These are phyloP conservation scores for Litsea cubeba DNA, from an alignment of 164 flowering plant genomes.

Conservation along the genomic window DNA sequence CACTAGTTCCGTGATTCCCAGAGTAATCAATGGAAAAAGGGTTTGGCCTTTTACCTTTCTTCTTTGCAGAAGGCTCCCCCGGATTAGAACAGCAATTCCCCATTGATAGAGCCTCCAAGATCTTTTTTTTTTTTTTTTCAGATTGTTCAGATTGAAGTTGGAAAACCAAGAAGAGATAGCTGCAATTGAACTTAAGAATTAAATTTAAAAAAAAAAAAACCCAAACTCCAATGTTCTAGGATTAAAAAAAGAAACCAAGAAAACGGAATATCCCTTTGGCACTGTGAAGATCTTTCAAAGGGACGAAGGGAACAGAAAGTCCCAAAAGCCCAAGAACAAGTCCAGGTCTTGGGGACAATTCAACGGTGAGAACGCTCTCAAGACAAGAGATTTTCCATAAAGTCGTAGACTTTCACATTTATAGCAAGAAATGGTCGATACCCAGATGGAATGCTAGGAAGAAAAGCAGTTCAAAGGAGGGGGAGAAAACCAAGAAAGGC, in stretches of 20 bases:
- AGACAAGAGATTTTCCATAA: neutral
- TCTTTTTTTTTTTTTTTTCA: neutral
- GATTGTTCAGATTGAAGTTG: neutral
- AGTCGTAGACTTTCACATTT: neutral
- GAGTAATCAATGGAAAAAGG: conserved; percentile 54
- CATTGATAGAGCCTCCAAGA: conserved; percentile 36
- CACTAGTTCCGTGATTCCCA: conserved; percentile 19
- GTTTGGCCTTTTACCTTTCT: conserved; percentile 45
- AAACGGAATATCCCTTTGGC: neutral
- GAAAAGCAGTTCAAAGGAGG: neutral
- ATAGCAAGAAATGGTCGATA: neutral
- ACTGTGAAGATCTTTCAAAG: too few species aligned
- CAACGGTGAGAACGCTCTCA: neutral
- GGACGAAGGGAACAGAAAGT: too few species aligned
- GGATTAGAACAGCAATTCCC: conserved; percentile 79
- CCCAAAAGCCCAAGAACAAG: too few species aligned
- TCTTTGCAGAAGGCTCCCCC: conserved; percentile 18
- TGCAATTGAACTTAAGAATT: neutral
- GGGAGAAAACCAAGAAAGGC: neutral
- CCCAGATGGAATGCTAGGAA: neutral
- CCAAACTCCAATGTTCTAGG: neutral
- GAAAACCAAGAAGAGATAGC: neutral
- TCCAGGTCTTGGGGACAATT: neutral
- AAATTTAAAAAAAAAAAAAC: neutral
- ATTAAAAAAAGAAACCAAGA: neutral